Conservation (phyloP, 345 rosid species). For the Lumnitzera racemosa region DNA sequence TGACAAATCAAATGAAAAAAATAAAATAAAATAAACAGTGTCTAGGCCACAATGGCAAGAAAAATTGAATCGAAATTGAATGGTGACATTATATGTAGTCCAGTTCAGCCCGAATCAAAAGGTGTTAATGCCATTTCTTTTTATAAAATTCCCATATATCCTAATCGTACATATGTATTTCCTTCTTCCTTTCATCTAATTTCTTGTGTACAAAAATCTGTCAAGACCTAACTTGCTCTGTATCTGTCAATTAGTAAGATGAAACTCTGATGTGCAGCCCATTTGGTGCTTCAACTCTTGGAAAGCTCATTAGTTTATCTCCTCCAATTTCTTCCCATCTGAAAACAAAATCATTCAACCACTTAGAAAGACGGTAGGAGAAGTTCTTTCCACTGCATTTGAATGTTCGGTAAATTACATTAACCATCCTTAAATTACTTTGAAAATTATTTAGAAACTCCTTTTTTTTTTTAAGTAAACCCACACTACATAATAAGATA, state of each 20-base stretch:
- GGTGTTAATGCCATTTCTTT: too few species aligned
- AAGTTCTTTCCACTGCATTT: too few species aligned
- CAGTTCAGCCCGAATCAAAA: too few species aligned
- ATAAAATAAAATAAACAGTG: too few species aligned
- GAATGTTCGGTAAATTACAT: neutral
- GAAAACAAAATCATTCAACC: slow-evolving; percentile 6
- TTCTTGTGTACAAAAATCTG: neutral
- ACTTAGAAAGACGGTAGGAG: too few species aligned
- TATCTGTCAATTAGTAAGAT: slow-evolving; percentile 8
- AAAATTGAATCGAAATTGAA: neutral
- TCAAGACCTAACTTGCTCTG: slow-evolving; percentile 1
- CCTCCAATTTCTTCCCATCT: slow-evolving; percentile 58
- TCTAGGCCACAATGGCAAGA: neutral
- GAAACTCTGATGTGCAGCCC: slow-evolving; percentile 36
- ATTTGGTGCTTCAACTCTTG: slow-evolving; percentile 56
- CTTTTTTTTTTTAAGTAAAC: too few species aligned
- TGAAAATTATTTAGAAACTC: too few species aligned
- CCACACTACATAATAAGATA: too few species aligned
- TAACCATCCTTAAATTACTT: neutral
- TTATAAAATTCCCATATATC: too few species aligned
- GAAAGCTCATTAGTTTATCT: slow-evolving; percentile 28
- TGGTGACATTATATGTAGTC: neutral
- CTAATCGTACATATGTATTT: neutral
- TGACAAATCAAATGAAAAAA: too few species aligned
- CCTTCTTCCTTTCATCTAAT: neutral